Base-by-base conservation (phyloP, 1,284 basidiomycete genomes). In the Grifola frondosa region DNA sequence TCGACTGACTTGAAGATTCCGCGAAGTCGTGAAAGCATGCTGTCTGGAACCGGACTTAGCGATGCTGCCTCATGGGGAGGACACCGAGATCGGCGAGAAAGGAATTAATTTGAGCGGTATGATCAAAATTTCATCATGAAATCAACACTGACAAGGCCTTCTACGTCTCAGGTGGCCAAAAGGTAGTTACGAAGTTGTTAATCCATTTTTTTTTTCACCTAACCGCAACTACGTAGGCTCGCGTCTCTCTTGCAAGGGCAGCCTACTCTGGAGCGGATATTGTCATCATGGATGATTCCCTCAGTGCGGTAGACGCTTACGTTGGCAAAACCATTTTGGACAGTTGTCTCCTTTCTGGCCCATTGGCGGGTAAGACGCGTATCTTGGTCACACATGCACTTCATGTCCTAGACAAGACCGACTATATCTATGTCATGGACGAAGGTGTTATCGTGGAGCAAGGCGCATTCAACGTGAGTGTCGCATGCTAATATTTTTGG, bases 71-170 rank as follows among this genome's bases (percentile, higher is more conserved):
- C 63, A 84, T 39, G 80, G 81, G 3, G 83, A 85, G 51, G 58
- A 71, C 39, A 91, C 88, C 1, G 87, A 93, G 62, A 88, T 95
- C 22, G 91, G 91, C 20, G 91, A 93, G 65, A 81, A 86, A 52
- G 91, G 91, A 5, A 80, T 88, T 41, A 88, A 79, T 57, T 61
- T 84, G 40, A 81, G 76, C 46, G 76, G 79, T 69, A 49, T 31
- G 65, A 55, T 2, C 37, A 32, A 29, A 45, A n/a, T n/a, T n/a
- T n/a, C n/a, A n/a, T n/a, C n/a, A n/a, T n/a, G n/a, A n/a, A n/a
- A n/a, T n/a, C n/a, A n/a, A n/a, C n/a, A n/a, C n/a, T n/a, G n/a
- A n/a, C n/a, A n/a, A n/a, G n/a, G n/a, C n/a, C n/a, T 17, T 25
- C 23, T 40, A 12, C n/a, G 30, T 22, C 48, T 36, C 48, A 71